phyloP scores from a whole-genome alignment of 495 filamentous ascomycete species.

The Cercophora scortea region DNA sequence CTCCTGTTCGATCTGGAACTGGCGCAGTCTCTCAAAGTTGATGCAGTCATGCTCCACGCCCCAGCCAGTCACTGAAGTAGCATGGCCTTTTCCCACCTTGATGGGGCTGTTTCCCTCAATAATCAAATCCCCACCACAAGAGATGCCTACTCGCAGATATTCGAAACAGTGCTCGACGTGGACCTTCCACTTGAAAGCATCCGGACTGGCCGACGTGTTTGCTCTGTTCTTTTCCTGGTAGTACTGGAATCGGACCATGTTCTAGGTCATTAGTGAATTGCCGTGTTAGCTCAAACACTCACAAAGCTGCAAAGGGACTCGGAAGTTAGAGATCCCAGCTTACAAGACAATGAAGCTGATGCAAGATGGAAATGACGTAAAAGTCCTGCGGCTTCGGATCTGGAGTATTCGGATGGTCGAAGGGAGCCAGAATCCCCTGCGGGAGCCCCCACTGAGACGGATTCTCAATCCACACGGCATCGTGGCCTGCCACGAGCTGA shows the following conservation, averaged over 20 bases:
- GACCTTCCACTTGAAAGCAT: constrained; percentile 1
- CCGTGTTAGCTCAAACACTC: no score
- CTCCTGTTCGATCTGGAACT: constrained; percentile 12
- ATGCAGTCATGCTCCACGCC: constrained; percentile 7
- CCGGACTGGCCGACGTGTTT: neutral
- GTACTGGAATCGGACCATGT: constrained; percentile 1
- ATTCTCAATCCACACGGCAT: constrained; percentile 5
- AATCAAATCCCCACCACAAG: neutral
- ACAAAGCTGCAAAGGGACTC: no score
- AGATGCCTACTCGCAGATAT: neutral
- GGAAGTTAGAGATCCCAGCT: neutral
- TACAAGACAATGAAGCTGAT: constrained; percentile 1
- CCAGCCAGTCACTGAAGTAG: constrained; percentile 1
- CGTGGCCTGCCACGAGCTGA: constrained; percentile 1
- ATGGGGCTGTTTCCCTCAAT: constrained; percentile 1
- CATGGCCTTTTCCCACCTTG: constrained; percentile 1
- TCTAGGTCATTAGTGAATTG: neutral
- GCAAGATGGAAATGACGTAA: neutral
- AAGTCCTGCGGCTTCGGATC: constrained; percentile 1
- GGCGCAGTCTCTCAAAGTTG: neutral
- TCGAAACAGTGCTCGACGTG: constrained; percentile 1
- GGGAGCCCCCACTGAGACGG: constrained; percentile 1
- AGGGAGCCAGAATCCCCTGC: neutral
- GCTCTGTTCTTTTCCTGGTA: neutral
- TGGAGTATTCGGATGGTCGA: neutral